Conservation (phyloP, 164 flowering plant species). For the Sedum album region DNA sequence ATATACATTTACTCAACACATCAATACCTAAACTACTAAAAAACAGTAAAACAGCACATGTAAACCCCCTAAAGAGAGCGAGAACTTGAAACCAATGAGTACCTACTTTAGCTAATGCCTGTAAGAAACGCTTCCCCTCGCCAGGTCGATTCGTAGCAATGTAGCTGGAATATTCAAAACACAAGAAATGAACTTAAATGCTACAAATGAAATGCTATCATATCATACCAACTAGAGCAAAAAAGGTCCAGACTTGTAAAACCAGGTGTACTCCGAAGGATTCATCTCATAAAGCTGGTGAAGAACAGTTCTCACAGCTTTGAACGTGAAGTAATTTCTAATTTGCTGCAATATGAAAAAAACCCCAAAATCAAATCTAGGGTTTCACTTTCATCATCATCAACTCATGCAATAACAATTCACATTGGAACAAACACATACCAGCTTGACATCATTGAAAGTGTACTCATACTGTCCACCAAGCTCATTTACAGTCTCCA, state of each 20-base stretch:
- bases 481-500: not conserved
- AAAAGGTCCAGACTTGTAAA: slow-evolving; percentile 42
- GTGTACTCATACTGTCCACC: slow-evolving; percentile 7
- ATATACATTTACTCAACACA: slow-evolving; percentile 7
- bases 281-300: slow-evolving; percentile 69
- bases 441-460: slow-evolving; percentile 5
- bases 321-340: no score
- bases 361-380: no score
- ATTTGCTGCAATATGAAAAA: no score
- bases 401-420: not conserved
- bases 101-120: slow-evolving; percentile 48
- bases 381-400: no score
- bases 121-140: slow-evolving; percentile 75
- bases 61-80: not conserved
- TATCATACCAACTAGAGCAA: not conserved
- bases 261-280: slow-evolving; percentile 54
- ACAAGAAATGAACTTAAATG: not conserved
- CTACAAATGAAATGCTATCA: not conserved
- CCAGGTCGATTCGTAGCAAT: slow-evolving; percentile 52
- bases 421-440: not conserved
- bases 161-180: slow-evolving; percentile 32
- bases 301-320: slow-evolving; percentile 57
- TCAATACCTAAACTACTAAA: not conserved
- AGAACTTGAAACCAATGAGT: not conserved
- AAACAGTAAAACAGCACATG: slow-evolving; percentile 12